Conservation (phyloP, 305 asterid species). For the Ilex paraguariensis region DNA sequence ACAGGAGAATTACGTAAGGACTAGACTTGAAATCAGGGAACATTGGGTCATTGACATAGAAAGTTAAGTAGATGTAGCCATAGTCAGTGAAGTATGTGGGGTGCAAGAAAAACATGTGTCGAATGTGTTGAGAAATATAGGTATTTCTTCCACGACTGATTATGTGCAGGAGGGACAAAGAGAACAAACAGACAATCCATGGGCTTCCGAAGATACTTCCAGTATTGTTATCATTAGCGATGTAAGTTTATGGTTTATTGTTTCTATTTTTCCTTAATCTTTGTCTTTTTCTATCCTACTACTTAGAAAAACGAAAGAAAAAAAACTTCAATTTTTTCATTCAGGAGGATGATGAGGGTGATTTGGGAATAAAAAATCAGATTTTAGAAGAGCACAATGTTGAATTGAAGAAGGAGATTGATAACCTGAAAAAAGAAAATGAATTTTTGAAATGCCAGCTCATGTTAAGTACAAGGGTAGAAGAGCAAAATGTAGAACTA, state of each 20-base stretch:
- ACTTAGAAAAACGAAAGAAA: not conserved
- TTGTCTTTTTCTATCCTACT: not conserved
- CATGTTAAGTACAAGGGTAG: not conserved
- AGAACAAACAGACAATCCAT: not conserved
- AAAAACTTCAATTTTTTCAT: constrained; percentile 1
- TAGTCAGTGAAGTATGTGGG: too few relatives aligned
- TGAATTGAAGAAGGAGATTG: constrained; percentile 11
- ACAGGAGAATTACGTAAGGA: too few relatives aligned
- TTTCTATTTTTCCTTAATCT: constrained; percentile 1
- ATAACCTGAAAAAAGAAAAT: constrained; percentile 13
- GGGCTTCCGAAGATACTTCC: constrained; percentile 6
- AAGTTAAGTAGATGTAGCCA: too few relatives aligned
- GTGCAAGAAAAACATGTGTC: too few relatives aligned
- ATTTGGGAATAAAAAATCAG: constrained; percentile 5
- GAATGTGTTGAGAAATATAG: too few relatives aligned
- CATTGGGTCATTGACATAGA: too few relatives aligned
- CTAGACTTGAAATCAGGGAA: too few relatives aligned
- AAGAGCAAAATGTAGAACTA: constrained; percentile 15
- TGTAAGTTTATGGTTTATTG: constrained; percentile 7
- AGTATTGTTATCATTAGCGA: constrained; percentile 4
- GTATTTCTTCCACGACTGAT: too few relatives aligned
- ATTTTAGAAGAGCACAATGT: constrained; percentile 13
- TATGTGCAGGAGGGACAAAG: not conserved
- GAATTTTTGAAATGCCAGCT: constrained; percentile 5
- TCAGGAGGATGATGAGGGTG: constrained; percentile 16